Evolutionary conservation across 2,329 filamentous ascomycete genomes (phyloP).

Genomic region (Pseudogymnoascus sp.): DNA sequence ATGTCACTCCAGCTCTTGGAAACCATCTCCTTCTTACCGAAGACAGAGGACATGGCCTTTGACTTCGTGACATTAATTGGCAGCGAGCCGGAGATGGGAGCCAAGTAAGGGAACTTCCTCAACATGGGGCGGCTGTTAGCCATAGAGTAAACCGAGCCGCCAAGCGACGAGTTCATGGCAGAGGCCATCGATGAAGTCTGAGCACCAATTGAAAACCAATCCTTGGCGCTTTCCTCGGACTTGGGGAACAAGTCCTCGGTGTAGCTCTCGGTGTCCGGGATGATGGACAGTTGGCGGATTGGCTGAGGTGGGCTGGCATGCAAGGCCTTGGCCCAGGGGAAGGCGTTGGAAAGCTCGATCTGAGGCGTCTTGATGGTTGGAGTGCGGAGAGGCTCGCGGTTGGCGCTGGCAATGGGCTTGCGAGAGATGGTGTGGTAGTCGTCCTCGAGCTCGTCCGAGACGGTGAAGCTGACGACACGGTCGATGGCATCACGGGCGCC

Average conservation of each 20-base stretch:
- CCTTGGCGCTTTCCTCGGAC: conserved; percentile 58
- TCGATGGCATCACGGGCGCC: conserved; percentile 71
- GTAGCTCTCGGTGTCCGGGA: conserved; percentile 71
- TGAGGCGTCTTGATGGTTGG: conserved; percentile 87
- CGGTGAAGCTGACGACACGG: conserved; percentile 84
- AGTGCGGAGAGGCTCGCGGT: conserved; percentile 90
- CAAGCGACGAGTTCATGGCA: conserved; percentile 73
- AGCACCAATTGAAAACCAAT: conserved; percentile 71
- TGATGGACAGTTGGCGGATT: conserved; percentile 78
- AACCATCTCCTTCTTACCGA: conserved; percentile 70
- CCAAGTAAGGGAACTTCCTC: conserved; percentile 38
- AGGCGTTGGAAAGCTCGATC: conserved; percentile 64
- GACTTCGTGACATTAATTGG: conserved; percentile 76
- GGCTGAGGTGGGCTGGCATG: conserved; percentile 64
- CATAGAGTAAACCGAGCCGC: conserved; percentile 71
- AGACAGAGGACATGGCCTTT: conserved; percentile 60
- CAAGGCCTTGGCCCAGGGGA: conserved; percentile 91
- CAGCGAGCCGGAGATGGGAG: conserved; percentile 59
- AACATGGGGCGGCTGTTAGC: conserved; percentile 39
- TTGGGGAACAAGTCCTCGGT: conserved; percentile 78
- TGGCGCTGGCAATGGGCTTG: conserved; percentile 71
- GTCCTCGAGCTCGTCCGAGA: conserved; percentile 80
- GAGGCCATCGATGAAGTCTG: conserved; percentile 80
- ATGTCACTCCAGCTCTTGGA: conserved; percentile 99
- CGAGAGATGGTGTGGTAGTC: conserved; percentile 77